Evolutionary conservation across 768 basidiomycete species (phyloP).

Genomic region (Sistotremastrum niveocremeum): DNA sequence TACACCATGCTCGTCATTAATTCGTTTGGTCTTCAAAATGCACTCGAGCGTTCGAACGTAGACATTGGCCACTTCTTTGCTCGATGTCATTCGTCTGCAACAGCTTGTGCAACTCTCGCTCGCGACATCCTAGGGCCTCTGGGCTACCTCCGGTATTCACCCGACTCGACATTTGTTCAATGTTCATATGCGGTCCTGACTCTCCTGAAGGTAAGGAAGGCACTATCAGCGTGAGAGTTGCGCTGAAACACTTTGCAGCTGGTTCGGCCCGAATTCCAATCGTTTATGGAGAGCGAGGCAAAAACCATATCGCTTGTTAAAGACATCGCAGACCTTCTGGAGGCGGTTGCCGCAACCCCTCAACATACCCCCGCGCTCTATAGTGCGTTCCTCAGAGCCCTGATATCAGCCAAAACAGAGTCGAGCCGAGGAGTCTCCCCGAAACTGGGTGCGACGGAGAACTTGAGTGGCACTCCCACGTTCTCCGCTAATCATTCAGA

Average conservation of each 20-base stretch:
- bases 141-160: constrained; percentile 70
- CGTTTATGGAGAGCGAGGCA: constrained; percentile 61
- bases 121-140: constrained; percentile 67
- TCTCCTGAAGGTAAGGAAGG: constrained; percentile 62
- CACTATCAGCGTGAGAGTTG: too few species aligned
- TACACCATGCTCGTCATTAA: constrained; percentile 83
- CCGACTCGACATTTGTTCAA: constrained; percentile 87
- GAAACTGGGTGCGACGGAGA: too few species aligned
- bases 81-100: constrained; percentile 61
- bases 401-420: constrained; percentile 43
- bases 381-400: constrained; percentile 65
- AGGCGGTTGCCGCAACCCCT: constrained; percentile 60
- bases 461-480: too few species aligned
- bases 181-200: constrained; percentile 88
- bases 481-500: too few species aligned
- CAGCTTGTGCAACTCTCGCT: constrained; percentile 54
- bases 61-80: constrained; percentile 79
- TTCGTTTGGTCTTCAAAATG: constrained; percentile 93
- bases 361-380: constrained; percentile 87
- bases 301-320: constrained; percentile 56
- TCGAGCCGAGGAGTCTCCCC: not conserved
- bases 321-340: constrained; percentile 72
- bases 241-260: constrained; percentile 30
- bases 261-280: constrained; percentile 71
- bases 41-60: constrained; percentile 62